Percentiles rank a stretch among this genome's conserved stretches.
These are phyloP conservation scores for Salvia miltiorrhiza DNA, from an alignment of 257 asterid species.

Conservation along the genomic window DNA sequence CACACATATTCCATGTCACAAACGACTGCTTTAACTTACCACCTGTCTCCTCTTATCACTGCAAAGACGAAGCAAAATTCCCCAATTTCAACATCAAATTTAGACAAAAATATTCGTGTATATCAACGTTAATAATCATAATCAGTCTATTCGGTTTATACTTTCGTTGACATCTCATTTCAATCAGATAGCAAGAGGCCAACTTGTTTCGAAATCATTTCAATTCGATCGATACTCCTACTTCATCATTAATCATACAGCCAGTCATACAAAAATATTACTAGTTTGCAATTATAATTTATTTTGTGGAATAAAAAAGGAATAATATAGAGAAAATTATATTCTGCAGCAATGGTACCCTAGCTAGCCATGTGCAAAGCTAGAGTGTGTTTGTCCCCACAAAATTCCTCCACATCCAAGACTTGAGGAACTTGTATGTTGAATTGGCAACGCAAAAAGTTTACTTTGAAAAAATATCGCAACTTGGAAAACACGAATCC, in stretches of 20 bases:
- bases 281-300: too few species aligned
- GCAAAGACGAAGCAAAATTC: constrained; percentile 11
- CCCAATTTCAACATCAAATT: constrained; percentile 15
- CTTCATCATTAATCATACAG: not conserved
- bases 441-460: not conserved
- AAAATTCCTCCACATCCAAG: constrained; percentile 28
- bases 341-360: not conserved
- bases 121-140: constrained; percentile 5
- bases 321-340: not conserved
- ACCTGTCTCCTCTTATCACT: constrained; percentile 14
- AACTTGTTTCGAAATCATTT: constrained; percentile 4
- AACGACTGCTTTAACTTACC: not conserved
- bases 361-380: constrained; percentile 10
- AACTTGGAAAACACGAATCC: constrained; percentile 4
- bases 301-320: not conserved
- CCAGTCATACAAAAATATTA: too few species aligned
- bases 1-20: constrained; percentile 8
- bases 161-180: constrained; percentile 16
- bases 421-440: constrained; percentile 19
- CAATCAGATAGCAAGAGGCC: constrained; percentile 12
- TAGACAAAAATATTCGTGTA: constrained; percentile 24
- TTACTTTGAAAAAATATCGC: not conserved
- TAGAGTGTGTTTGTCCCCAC: constrained; percentile 13
- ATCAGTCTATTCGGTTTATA: not conserved
- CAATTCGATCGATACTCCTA: not conserved